Evolutionary conservation across 768 basidiomycete genomes (phyloP), one percentile per base, ranked within the genome.

Genomic region (Agaricus subrufescens): DNA sequence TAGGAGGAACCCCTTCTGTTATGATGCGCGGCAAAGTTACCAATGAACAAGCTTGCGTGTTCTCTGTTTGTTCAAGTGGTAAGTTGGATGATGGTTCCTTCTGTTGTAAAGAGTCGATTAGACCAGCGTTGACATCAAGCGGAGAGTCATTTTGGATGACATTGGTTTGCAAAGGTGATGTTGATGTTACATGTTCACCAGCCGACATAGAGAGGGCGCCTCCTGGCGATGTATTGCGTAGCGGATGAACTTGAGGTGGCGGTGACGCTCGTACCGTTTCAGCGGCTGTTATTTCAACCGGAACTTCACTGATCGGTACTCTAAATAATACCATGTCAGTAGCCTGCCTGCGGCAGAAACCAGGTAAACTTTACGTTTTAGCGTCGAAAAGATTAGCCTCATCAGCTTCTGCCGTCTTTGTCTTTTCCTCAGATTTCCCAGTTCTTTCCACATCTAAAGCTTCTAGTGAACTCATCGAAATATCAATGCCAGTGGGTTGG

Each of bases 401-500:
- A 27, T 26, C 31, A 26, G 19, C 26, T 44, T 38, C 49, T 27
- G 12, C 29, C n/a, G 25, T 29, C 7, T 29, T 34, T 15, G 43
- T 27, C 42, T 55, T 34, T 52, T 38, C 56, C n/a, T 27, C 42
- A 11, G 57, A 56, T 23, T 50, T 43, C 6, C 46, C 44, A 8
- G 6, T 54, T 11, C 12, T 25, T 19, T n/a, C 50, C 30, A 7
- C n/a, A 6, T 50, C 55, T 9, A 23, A 9, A 15, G 45, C 54
- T 37, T 58, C 54, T 38, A 59, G 62, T 23, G 65, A 63, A 26
- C 66, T 65, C 23, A 61, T 60, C 6, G 54, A 57, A 46, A 61
- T 63, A 46, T 60, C 61, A 50, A 38, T 62, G 10, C 60, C 66
- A 63, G 69, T 69, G 23, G 70, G 59, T 46, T 69, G 70, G 58